These are phyloP conservation scores for Rhodamnia rubescens DNA, from an alignment of 345 rosid species.

Conservation along the genomic window DNA sequence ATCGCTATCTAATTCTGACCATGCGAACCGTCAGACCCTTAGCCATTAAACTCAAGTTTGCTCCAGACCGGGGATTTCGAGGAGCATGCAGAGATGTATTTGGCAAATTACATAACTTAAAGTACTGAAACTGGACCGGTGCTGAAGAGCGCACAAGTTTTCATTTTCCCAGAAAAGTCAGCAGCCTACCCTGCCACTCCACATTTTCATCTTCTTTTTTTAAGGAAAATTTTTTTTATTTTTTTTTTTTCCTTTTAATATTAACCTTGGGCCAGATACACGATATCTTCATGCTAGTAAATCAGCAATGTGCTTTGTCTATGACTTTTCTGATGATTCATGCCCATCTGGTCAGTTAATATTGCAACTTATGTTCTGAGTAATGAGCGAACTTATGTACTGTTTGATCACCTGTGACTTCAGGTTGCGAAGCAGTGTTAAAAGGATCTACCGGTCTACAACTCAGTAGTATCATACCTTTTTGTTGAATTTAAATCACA, in stretches of 20 bases:
- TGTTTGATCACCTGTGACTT: neutral
- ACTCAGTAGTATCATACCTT: neutral
- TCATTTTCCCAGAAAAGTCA: neutral
- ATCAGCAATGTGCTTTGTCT: neutral
- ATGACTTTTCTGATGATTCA: neutral
- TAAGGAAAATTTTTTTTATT: no score
- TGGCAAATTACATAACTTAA: no score
- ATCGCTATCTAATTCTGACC: neutral
- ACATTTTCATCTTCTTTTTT: neutral
- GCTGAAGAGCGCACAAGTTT: neutral
- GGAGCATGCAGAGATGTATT: neutral
- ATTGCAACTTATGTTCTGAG: neutral
- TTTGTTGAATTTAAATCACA: neutral
- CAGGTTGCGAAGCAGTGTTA: neutral
- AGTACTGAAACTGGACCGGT: neutral
- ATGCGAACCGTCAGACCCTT: neutral
- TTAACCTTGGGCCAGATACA: neutral
- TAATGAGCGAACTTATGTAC: neutral
- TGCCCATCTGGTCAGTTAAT: neutral
- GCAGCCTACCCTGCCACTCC: neutral
- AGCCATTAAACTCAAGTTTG: neutral
- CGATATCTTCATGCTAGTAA: neutral
- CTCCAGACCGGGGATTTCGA: neutral
- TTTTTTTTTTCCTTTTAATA: no score
- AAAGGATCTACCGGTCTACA: neutral